Percentiles rank a stretch among this genome's conserved stretches.
Conservation (phyloP, 2,329 filamentous ascomycete species). For the Epichloe amarillans region DNA sequence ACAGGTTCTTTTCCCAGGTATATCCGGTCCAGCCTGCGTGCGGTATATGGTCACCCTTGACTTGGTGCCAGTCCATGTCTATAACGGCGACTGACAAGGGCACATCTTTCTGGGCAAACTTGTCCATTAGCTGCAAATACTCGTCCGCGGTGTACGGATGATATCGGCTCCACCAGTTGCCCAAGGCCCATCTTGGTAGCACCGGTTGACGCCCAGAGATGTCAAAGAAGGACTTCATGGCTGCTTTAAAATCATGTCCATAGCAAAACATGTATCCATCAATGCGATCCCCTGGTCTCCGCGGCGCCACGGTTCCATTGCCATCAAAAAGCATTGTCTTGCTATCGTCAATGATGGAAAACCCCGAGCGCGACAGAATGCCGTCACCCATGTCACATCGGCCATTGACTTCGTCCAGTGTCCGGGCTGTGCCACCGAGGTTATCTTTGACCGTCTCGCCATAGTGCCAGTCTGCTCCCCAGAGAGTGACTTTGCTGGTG, state of each 20-base stretch:
- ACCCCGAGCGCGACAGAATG: conserved; percentile 36
- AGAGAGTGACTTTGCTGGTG: conserved; percentile 19
- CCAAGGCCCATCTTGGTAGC: conserved; percentile 43
- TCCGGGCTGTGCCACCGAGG: conserved; percentile 38
- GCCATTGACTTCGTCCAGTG: conserved; percentile 39
- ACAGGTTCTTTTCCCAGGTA: conserved; percentile 20
- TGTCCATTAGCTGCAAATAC: conserved; percentile 44
- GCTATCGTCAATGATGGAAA: conserved; percentile 39
- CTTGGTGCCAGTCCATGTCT: conserved; percentile 55
- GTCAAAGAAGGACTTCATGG: conserved; percentile 39
- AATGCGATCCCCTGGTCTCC: conserved; percentile 29
- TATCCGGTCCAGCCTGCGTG: conserved; percentile 25
- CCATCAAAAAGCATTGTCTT: conserved; percentile 42
- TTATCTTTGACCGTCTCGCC: conserved; percentile 25
- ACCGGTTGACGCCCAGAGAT: conserved; percentile 42
- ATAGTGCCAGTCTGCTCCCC: conserved; percentile 30
- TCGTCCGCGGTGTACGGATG: conserved; percentile 41
- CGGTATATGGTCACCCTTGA: conserved; percentile 28
- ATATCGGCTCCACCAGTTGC: conserved; percentile 54
- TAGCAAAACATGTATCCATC: conserved; percentile 49
- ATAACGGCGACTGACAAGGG: conserved; percentile 47
- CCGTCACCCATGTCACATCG: conserved; percentile 35
- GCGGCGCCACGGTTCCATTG: conserved; percentile 36
- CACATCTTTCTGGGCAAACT: conserved; percentile 35
- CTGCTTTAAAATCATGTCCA: conserved; percentile 39